Percentiles rank a stretch among this genome's conserved stretches.
Evolutionary conservation across 2,329 filamentous ascomycete species (phyloP).

Genomic region (Beauveria varroae): DNA sequence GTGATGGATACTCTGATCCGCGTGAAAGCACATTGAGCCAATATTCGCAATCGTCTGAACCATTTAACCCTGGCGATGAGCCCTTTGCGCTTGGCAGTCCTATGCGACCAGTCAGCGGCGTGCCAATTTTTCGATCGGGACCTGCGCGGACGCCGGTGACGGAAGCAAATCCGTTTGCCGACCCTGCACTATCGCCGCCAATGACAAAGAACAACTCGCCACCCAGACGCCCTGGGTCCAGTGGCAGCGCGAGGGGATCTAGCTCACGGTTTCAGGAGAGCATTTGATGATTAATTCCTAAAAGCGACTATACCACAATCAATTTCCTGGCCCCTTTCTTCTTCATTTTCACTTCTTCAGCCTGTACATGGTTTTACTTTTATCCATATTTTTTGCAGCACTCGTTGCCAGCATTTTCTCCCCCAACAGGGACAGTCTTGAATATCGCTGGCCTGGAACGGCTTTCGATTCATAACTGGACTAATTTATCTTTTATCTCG

Average conservation of each 20-base stretch:
- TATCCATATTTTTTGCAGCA: not conserved
- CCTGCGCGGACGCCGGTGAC: conserved; percentile 56
- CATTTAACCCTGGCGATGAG: conserved; percentile 24
- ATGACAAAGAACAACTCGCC: conserved; percentile 20
- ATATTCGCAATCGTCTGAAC: conserved; percentile 42
- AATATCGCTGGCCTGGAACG: not conserved
- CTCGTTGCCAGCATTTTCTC: not conserved
- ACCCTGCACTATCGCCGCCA: conserved; percentile 24
- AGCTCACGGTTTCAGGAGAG: conserved; percentile 22
- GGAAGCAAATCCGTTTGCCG: conserved; percentile 42
- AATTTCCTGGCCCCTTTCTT: not conserved
- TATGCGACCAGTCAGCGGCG: conserved; percentile 53
- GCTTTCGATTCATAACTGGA: not conserved
- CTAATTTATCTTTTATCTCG: not conserved
- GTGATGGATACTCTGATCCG: conserved; percentile 54
- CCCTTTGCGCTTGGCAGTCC: conserved; percentile 47
- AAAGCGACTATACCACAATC: conserved; percentile 7
- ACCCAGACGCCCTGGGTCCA: conserved; percentile 17
- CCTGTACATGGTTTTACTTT: conserved; percentile 5
- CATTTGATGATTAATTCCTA: conserved; percentile 16
- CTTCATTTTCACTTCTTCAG: not conserved
- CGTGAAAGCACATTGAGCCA: conserved; percentile 38
- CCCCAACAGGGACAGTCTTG: not conserved
- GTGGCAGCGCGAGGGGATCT: conserved; percentile 15
- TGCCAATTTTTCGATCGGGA: conserved; percentile 56